These are phyloP conservation scores for Cyberlindnera bimundalis DNA, from an alignment of 805 yeast species.

Conservation along the genomic window DNA sequence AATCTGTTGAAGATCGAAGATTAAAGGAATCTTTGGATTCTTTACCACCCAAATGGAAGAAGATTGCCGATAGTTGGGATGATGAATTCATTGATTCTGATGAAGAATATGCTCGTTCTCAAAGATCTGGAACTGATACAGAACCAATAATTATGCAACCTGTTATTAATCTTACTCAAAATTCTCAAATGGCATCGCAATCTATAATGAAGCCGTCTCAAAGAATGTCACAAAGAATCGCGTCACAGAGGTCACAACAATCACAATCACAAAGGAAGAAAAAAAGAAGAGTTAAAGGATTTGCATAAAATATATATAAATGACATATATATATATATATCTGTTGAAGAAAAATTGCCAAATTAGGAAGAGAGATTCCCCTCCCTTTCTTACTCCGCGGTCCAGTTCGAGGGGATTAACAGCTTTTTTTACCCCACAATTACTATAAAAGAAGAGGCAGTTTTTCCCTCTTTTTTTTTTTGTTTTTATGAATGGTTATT, in stretches of 20 bases:
- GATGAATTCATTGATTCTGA: conserved; percentile 14
- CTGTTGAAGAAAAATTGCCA: too few species aligned
- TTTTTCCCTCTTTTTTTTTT: not conserved
- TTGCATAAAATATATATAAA: conserved; percentile 15
- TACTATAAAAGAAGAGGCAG: too few species aligned
- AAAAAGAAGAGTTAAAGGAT: conserved; percentile 21
- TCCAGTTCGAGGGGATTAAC: too few species aligned
- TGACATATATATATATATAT: too few species aligned
- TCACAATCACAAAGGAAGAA: conserved; percentile 12
- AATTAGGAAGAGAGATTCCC: too few species aligned
- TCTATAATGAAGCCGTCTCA: conserved; percentile 5
- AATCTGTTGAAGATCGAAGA: conserved; percentile 8
- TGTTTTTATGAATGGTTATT: too few species aligned
- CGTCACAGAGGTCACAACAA: conserved; percentile 4
- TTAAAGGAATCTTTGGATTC: not conserved
- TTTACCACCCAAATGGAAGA: not conserved
- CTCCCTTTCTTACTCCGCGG: too few species aligned
- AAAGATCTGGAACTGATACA: conserved; percentile 1
- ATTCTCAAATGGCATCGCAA: conserved; percentile 6
- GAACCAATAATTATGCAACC: conserved; percentile 10
- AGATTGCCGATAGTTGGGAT: conserved; percentile 22
- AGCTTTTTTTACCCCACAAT: too few species aligned
- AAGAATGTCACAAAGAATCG: conserved; percentile 6
- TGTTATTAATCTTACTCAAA: conserved; percentile 19
- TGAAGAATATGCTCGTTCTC: conserved; percentile 7